Conservation (phyloP, 2,329 filamentous ascomycete species). For the Cladosporium halotolerans region DNA sequence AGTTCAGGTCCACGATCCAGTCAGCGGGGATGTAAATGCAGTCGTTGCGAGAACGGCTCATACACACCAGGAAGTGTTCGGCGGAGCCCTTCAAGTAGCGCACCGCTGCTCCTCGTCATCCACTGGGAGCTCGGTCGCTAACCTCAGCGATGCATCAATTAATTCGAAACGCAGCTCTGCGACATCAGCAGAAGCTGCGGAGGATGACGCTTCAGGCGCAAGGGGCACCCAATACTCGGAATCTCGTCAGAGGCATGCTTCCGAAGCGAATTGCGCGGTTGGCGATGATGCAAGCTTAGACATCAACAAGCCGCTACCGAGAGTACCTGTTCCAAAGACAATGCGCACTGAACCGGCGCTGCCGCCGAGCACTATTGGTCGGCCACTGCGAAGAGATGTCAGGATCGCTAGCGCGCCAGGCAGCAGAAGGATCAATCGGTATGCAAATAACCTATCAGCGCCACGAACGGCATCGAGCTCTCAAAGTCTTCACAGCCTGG, state of each 20-base stretch:
- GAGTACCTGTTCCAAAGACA: constrained; percentile 12
- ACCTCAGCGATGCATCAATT: constrained; percentile 31
- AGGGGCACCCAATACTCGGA: no score
- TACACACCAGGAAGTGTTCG: no score
- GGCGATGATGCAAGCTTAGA: not conserved
- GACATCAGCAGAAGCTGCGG: constrained; percentile 18
- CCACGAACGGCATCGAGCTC: not conserved
- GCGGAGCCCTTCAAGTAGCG: no score
- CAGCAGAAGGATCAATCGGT: not conserved
- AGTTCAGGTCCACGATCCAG: no score
- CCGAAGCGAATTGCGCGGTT: no score
- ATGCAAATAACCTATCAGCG: not conserved
- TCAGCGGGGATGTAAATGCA: no score
- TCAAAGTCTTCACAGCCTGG: constrained; percentile 4
- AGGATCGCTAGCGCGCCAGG: not conserved
- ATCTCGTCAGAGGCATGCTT: no score
- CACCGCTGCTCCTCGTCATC: constrained; percentile 27
- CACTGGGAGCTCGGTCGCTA: constrained; percentile 25
- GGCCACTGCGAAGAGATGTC: not conserved
- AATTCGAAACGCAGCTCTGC: constrained; percentile 33
- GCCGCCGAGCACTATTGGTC: not conserved
- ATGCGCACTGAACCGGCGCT: constrained; percentile 9
- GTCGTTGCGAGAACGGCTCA: no score
- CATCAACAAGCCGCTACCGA: constrained; percentile 20
- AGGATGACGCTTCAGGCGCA: not conserved